phyloP scores from a whole-genome alignment of 148 eudicot species.

The Suaeda aralocaspica region DNA sequence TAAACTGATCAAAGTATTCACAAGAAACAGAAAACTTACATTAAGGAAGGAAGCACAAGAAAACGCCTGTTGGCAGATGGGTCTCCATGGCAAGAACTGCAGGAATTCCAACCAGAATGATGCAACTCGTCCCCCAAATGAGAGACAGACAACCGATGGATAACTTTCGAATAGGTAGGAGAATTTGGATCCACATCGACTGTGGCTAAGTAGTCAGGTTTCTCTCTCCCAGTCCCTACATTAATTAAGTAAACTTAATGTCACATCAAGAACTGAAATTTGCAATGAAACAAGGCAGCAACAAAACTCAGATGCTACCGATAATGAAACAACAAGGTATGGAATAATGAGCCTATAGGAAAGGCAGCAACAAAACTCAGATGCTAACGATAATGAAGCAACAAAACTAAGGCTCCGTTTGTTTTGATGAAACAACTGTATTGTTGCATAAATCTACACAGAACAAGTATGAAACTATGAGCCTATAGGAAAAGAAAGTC shows the following conservation, averaged over 20 bases:
- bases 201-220: slow-evolving; percentile 89
- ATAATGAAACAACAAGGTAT: background rate
- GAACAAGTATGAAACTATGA: too few species aligned
- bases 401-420: too few species aligned
- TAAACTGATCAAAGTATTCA: background rate
- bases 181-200: slow-evolving; percentile 87
- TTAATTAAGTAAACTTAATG: background rate
- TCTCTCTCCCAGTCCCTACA: slow-evolving; percentile 81
- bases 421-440: too few species aligned
- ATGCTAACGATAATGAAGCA: background rate
- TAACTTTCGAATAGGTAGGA: slow-evolving; percentile 66
- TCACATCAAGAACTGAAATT: background rate
- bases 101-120: slow-evolving; percentile 97
- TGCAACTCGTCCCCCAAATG: slow-evolving; percentile 83
- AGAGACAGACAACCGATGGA: slow-evolving; percentile 86
- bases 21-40: slow-evolving; percentile 38
- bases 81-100: slow-evolving; percentile 97
- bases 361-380: background rate
- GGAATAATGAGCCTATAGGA: too few species aligned
- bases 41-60: slow-evolving; percentile 81
- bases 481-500: too few species aligned
- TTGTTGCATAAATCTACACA: too few species aligned
- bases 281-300: background rate
- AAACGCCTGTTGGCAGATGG: slow-evolving; percentile 67
- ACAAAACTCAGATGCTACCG: background rate